Evolutionary conservation across 352 stramenopile species (phyloP), one percentile per base, ranked within the genome.

Genomic region (Phytophthora pisi): DNA sequence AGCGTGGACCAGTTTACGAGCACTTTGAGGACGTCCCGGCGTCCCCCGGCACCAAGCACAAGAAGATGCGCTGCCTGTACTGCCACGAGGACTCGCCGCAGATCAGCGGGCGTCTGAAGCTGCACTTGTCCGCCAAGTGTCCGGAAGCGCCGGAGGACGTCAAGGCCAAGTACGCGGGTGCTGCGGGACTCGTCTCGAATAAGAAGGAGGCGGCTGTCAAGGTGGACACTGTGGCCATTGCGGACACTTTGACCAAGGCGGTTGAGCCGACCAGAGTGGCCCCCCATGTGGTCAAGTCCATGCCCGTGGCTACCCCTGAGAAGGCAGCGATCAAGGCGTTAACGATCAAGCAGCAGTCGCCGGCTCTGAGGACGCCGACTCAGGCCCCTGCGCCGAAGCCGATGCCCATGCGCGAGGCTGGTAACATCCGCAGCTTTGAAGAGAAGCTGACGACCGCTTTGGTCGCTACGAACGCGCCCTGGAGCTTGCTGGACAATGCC

Each of bases 391-490:
- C 26, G 0, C 13, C 34, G 0, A 52, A 52, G 50, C 23, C 4
- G 31, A 13, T 23, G 4, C 59, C 3, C 4, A 49, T 61, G 16
- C 5, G 8, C 50, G 36, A 63, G 3, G 31, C 15, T 63, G 28
- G 3, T 6, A 38, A 74, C 56, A 38, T 71, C 11, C 57, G 16
- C 8, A 45, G 16, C 0, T 70, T 77, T 38, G 74, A 81, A 18
- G 67, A 81, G 2, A 71, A 81, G 45, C 51, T 81, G 16, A 77
- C 74, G 13, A 53, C 56, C 26, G 74, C 74, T 30, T n/a, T 81
- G 42, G 53, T 81, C 28, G 47, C 66, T 1, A 67, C 54, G 0
- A 60, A 62, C 6, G 40, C 64, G 1, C 70, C 70, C 0, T 81
- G 70, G 70, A 57, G 31, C 2, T 55, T 81, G 23, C 28, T 81